phyloP scores from a whole-genome alignment of 495 filamentous ascomycete genomes.

The Tuber borchii region DNA sequence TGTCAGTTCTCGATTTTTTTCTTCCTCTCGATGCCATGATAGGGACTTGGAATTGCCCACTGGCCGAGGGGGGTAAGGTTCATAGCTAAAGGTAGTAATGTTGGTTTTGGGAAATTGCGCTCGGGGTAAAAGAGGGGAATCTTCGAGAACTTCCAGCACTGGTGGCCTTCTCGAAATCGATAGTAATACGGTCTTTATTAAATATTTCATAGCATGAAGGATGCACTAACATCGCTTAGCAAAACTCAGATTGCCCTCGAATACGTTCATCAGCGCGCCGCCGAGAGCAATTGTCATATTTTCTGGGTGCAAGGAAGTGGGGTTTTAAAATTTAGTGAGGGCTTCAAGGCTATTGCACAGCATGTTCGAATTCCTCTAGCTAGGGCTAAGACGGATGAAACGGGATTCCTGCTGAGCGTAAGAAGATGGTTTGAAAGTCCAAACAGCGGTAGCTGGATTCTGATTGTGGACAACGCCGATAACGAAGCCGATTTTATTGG shows the following conservation, averaged over 20 bases:
- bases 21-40: too few species aligned
- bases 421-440: conserved; percentile 14
- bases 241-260: conserved; percentile 51
- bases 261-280: conserved; percentile 41
- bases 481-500: conserved; percentile 30
- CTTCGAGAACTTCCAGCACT: too few species aligned
- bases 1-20: too few species aligned
- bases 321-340: conserved; percentile 42
- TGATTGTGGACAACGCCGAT: conserved; percentile 45
- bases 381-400: conserved; percentile 5
- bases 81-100: too few species aligned
- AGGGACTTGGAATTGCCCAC: too few species aligned
- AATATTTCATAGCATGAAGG: too few species aligned
- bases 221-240: conserved; percentile 22
- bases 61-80: too few species aligned
- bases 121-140: too few species aligned
- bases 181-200: too few species aligned
- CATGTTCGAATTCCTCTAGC: conserved; percentile 33
- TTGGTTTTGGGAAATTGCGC: too few species aligned
- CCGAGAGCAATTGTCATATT: conserved; percentile 17
- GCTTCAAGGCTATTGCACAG: conserved; percentile 44
- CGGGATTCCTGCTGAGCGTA: background rate
- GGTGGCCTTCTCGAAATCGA: too few species aligned
- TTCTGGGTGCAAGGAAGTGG: conserved; percentile 46
- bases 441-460: conserved; percentile 36